These are phyloP conservation scores for Pseudogymnoascus sp. DNA, from an alignment of 2,329 filamentous ascomycete genomes.

Conservation along the genomic window DNA sequence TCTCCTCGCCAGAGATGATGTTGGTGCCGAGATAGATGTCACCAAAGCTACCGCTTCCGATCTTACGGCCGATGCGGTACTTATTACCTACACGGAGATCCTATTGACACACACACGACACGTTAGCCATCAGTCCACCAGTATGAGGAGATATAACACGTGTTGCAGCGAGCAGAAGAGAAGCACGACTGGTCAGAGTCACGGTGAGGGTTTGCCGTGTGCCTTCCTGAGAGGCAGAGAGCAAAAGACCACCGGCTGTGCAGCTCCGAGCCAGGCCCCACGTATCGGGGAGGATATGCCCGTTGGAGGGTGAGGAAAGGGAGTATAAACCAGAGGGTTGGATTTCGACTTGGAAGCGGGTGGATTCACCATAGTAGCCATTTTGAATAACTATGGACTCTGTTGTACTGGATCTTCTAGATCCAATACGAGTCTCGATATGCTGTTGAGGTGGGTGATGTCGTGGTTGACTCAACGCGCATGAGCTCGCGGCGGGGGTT, in stretches of 20 bases:
- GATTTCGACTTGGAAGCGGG: conserved; percentile 30
- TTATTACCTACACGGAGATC: conserved; percentile 99
- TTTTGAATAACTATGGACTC: conserved; percentile 35
- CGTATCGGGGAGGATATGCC: conserved; percentile 16
- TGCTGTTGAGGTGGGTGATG: not conserved
- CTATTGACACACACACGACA: conserved; percentile 37
- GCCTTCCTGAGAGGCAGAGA: not conserved
- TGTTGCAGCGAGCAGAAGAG: not conserved
- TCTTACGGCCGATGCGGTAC: conserved; percentile 99
- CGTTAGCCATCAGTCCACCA: not conserved
- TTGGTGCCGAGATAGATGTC: conserved; percentile 99
- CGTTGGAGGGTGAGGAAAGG: conserved; percentile 28
- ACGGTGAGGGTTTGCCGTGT: not conserved
- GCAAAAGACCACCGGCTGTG: conserved; percentile 7
- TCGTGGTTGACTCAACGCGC: not conserved
- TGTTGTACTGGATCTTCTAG: conserved; percentile 21
- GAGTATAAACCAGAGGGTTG: conserved; percentile 32
- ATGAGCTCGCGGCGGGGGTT: not conserved
- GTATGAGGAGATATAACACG: not conserved
- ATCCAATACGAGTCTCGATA: conserved; percentile 25
- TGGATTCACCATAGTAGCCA: conserved; percentile 54
- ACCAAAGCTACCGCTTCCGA: conserved; percentile 93
- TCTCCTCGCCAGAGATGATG: conserved; percentile 98
- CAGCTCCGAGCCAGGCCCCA: not conserved
- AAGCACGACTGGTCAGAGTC: not conserved